phyloP scores from a whole-genome alignment of 352 stramenopile genomes.

The Globisporangium ultimum region DNA sequence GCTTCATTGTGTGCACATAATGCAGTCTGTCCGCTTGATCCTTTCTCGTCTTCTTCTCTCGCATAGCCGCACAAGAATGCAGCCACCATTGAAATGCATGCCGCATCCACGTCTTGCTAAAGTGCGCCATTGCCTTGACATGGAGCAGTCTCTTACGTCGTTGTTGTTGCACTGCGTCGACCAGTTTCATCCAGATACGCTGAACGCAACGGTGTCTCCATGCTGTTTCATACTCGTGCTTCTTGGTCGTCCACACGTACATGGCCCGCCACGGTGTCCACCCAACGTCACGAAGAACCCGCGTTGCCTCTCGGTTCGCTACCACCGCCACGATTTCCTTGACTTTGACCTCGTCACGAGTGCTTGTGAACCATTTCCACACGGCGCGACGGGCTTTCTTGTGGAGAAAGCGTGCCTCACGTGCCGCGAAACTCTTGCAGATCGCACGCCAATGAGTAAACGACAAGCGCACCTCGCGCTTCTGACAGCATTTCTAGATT shows the following conservation, averaged over 20 bases:
- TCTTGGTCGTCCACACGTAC: neutral
- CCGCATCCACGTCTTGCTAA: too few relatives aligned
- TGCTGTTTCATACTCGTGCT: neutral
- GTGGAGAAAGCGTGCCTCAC: neutral
- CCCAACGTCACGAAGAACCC: neutral
- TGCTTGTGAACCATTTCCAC: conserved; percentile 2
- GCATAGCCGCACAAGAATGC: too few relatives aligned
- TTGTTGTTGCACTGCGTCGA: neutral
- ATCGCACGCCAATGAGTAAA: neutral
- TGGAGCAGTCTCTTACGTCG: neutral
- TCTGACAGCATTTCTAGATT: conserved; percentile 2
- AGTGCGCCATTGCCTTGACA: neutral
- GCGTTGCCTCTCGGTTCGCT: neutral
- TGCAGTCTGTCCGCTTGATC: too few relatives aligned
- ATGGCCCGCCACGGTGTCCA: conserved; percentile 5
- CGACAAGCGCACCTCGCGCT: neutral
- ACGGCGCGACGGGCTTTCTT: neutral
- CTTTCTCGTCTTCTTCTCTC: too few relatives aligned
- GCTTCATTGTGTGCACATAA: too few relatives aligned
- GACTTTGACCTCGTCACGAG: neutral
- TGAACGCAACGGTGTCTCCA: neutral
- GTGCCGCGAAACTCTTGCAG: neutral
- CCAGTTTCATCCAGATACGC: conserved; percentile 3
- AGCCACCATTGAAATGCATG: too few relatives aligned
- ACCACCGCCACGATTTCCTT: neutral